Evolutionary conservation across 2,329 filamentous ascomycete species (phyloP), one percentile per base, ranked within the genome.

Genomic region (Piedraia hortae): DNA sequence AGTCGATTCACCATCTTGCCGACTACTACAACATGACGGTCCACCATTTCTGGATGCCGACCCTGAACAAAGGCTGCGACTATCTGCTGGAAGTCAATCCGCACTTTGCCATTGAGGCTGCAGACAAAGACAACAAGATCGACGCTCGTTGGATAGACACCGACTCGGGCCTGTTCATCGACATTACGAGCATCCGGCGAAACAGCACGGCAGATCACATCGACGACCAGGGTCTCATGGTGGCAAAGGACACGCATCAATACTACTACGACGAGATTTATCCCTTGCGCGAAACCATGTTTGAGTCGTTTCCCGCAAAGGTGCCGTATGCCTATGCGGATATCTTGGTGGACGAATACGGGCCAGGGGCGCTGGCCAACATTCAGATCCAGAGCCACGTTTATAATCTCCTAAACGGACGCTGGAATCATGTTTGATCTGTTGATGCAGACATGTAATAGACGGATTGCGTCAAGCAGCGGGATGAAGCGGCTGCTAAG

Each of bases 1-100:
- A 40, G 7, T 54, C 54, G 0, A 58, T 64, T 23, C 38, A 47
- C n/a, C 57, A 58, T 36, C 44, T 66, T 4, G 59, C 56, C 6
- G 41, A 44, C 12, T 62, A 59, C 39, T 62, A 63, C 43, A 66
- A 66, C 34, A 62, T 64, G 58, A 62, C 56, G 1, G 49, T 63
- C 11, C 56, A 63, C 31, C 45, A 48, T 24, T 39, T 33, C 28
- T 38, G 21, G 30, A 42, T 24, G 16, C 26, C 30, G 10, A 17
- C 35, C n/a, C 14, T 28, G 1, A 16, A 25, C 2, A 21, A 23
- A 5, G 24, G 31, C 0, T 31, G 39, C 13, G 34, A 50, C 10
- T 66, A 62, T 32, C 38, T 65, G 19, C 42, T 66, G 4, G 61
- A 66, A 23, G 50, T 65, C 23, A 66, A 66, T 27, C 59, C 60